Percentiles rank a stretch among this genome's conserved stretches.
phyloP scores from a whole-genome alignment of 2,329 filamentous ascomycete genomes.

The Xylaria sp. region DNA sequence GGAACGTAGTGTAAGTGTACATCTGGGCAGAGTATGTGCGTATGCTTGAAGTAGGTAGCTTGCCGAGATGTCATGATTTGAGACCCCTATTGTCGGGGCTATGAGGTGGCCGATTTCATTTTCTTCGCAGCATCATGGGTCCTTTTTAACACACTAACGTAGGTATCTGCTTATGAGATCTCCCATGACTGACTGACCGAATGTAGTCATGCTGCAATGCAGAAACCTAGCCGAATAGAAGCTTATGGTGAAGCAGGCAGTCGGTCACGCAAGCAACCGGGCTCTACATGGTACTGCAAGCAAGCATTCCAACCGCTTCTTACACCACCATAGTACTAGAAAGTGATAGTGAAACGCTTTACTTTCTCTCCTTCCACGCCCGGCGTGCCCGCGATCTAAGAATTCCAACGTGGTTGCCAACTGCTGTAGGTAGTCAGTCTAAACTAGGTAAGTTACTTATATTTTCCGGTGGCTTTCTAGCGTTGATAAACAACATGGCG shows the following conservation, averaged over 20 bases:
- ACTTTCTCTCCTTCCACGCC: neutral
- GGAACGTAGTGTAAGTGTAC: neutral
- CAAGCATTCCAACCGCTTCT: neutral
- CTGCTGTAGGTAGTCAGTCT: too few species aligned
- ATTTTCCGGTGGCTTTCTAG: constrained; percentile 16
- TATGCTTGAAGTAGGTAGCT: constrained; percentile 39
- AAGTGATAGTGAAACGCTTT: neutral
- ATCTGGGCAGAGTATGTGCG: constrained; percentile 1
- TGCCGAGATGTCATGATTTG: constrained; percentile 46
- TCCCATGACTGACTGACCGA: constrained; percentile 16
- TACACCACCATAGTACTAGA: neutral
- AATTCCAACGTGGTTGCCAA: constrained; percentile 5
- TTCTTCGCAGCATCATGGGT: constrained; percentile 16
- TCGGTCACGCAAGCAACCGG: constrained; percentile 13
- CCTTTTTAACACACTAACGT: constrained; percentile 14
- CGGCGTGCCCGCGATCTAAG: constrained; percentile 7
- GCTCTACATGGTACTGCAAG: neutral
- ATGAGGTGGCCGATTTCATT: constrained; percentile 23
- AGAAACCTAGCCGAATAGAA: neutral
- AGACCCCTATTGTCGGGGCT: constrained; percentile 31
- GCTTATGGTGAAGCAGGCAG: neutral
- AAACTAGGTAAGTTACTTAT: constrained; percentile 12
- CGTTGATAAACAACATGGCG: neutral
- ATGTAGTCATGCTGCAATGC: constrained; percentile 25
- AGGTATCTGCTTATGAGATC: constrained; percentile 17